Percentiles rank a stretch among this genome's conserved stretches.
These are phyloP conservation scores for Kwoniella sp. DNA, from an alignment of 768 basidiomycete species.

Conservation along the genomic window DNA sequence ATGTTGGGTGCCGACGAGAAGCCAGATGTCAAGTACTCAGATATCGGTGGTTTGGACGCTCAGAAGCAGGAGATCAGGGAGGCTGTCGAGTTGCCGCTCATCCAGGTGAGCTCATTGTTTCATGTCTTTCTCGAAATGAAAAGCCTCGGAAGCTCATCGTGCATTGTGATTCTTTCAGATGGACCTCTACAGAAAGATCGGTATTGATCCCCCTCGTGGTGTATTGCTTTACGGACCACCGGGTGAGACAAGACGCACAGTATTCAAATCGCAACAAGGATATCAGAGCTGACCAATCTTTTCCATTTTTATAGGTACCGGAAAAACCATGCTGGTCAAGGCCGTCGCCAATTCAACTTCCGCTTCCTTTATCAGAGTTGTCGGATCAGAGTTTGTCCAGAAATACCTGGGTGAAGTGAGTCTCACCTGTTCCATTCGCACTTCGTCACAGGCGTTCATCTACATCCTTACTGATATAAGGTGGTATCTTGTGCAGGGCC, in stretches of 20 bases:
- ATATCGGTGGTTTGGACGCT: slow-evolving; percentile 94
- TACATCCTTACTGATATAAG: not conserved
- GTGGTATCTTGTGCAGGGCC: slow-evolving; percentile 65
- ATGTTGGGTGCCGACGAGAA: slow-evolving; percentile 94
- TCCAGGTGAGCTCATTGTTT: slow-evolving; percentile 44
- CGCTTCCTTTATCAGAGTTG: slow-evolving; percentile 95
- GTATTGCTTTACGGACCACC: slow-evolving; percentile 96
- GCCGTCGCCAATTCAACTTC: slow-evolving; percentile 99
- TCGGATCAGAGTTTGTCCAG: slow-evolving; percentile 98
- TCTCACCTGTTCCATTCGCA: not conserved
- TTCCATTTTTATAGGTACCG: slow-evolving; percentile 69
- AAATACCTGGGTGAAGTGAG: slow-evolving; percentile 89
- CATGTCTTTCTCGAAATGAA: not conserved
- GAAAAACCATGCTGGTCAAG: slow-evolving; percentile 98
- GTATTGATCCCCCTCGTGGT: slow-evolving; percentile 97
- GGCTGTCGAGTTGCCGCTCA: slow-evolving; percentile 87
- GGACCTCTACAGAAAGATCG: slow-evolving; percentile 98
- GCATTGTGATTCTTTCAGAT: slow-evolving; percentile 72
- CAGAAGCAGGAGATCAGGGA: slow-evolving; percentile 99
- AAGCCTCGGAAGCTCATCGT: slow-evolving; percentile 59
- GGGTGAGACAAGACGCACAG: slow-evolving; percentile 61
- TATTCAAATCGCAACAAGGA: not conserved
- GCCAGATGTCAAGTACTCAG: slow-evolving; percentile 88
- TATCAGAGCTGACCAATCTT: slow-evolving; percentile 1
- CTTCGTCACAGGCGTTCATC: not conserved